These are phyloP conservation scores for Rugonectria rugulosa DNA, from an alignment of 2,329 filamentous ascomycete genomes.

Conservation along the genomic window DNA sequence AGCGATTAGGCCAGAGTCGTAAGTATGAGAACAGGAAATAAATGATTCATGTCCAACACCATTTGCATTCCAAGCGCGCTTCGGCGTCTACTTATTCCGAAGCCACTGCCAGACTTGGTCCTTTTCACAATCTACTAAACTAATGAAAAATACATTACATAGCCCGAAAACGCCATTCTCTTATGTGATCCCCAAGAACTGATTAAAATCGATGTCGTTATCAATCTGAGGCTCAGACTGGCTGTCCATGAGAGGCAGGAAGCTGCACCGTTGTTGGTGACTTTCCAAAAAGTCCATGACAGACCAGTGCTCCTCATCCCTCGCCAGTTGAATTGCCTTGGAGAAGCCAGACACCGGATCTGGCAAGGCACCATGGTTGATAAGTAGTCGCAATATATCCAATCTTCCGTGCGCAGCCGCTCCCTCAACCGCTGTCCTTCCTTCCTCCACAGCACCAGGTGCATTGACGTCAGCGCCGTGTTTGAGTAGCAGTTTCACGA, in stretches of 20 bases:
- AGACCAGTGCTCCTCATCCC: not conserved
- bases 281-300: not conserved
- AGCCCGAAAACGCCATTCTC: too few relatives aligned
- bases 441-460: not conserved
- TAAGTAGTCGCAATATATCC: constrained; percentile 5
- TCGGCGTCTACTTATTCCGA: too few relatives aligned
- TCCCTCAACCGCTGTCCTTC: constrained; percentile 7
- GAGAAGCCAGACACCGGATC: not conserved
- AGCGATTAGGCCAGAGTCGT: too few relatives aligned
- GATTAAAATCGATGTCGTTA: too few relatives aligned
- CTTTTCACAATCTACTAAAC: too few relatives aligned
- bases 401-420: constrained; percentile 11
- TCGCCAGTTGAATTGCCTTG: not conserved
- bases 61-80: too few relatives aligned
- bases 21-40: too few relatives aligned
- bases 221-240: not conserved
- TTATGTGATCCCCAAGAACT: too few relatives aligned
- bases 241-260: too few relatives aligned
- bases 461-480: not conserved
- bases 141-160: too few relatives aligned
- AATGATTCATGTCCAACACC: too few relatives aligned
- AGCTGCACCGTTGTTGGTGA: not conserved
- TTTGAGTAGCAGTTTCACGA: not conserved
- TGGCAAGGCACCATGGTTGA: not conserved
- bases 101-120: too few relatives aligned